These are phyloP conservation scores for Aspergillus oerlinghausenensis DNA, from an alignment of 2,329 filamentous ascomycete species.

Conservation along the genomic window DNA sequence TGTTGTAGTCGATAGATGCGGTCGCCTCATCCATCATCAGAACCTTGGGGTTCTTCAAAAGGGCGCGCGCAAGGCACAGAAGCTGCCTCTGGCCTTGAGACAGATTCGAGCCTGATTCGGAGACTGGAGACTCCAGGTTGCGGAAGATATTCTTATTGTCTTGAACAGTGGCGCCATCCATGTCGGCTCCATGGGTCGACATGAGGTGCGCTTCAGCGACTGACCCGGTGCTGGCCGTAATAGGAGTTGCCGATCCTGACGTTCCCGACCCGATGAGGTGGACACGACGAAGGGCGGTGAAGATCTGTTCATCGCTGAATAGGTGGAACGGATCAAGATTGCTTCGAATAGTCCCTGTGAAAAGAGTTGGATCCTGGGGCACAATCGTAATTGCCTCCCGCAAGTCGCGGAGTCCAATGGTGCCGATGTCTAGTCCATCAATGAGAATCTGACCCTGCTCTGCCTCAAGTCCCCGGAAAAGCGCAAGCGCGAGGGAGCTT, in stretches of 20 bases:
- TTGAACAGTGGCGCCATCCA: conserved; percentile 24
- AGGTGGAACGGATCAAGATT: conserved; percentile 90
- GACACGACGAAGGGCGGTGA: conserved; percentile 77
- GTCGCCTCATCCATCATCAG: conserved; percentile 99
- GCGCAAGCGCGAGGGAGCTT: conserved; percentile 84
- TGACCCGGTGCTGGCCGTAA: conserved; percentile 24
- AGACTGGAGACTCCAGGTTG: conserved; percentile 75
- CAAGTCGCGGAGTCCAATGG: conserved; percentile 87
- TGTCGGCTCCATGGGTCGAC: conserved; percentile 16
- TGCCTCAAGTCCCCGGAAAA: conserved; percentile 91
- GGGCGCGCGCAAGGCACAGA: conserved; percentile 83
- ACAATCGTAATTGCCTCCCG: conserved; percentile 95
- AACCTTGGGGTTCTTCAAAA: conserved; percentile 86
- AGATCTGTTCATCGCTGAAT: conserved; percentile 88
- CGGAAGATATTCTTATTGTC: conserved; percentile 95
- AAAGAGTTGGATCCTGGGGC: conserved; percentile 88
- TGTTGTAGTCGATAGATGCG: conserved; percentile 93
- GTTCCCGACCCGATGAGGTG: conserved; percentile 64
- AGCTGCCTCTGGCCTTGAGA: conserved; percentile 96
- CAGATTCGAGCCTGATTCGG: conserved; percentile 88
- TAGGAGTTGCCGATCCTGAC: conserved; percentile 34
- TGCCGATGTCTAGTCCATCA: conserved; percentile 83
- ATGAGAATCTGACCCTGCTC: conserved; percentile 85
- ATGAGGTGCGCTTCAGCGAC: conserved; percentile 19
- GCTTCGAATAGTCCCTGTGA: conserved; percentile 83